phyloP scores from a whole-genome alignment of 2,329 filamentous ascomycete genomes.

The Pezicula carpinea region DNA sequence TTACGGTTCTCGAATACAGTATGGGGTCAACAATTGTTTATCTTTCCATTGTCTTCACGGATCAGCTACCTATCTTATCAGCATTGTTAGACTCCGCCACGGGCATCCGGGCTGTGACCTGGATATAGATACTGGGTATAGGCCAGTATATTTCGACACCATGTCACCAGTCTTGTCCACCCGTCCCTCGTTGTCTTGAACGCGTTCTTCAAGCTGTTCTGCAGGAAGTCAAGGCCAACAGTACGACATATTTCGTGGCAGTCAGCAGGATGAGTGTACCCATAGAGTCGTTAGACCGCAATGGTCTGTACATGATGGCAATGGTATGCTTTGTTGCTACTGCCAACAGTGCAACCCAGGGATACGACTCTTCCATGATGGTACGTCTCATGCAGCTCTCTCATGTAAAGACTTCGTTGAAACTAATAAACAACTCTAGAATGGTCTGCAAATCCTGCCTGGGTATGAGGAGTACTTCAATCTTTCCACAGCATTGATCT shows the following conservation, averaged over 20 bases:
- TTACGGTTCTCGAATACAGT: too few species aligned
- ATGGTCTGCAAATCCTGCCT: constrained; percentile 5
- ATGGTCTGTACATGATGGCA: not conserved
- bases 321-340: constrained; percentile 3
- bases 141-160: not conserved
- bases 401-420: not conserved
- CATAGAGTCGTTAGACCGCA: not conserved
- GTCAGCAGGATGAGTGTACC: not conserved
- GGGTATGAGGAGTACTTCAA: constrained; percentile 4
- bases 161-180: too few species aligned
- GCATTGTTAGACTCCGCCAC: not conserved
- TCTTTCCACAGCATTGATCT: not conserved
- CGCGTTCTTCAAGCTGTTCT: too few species aligned
- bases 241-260: too few species aligned
- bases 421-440: not conserved
- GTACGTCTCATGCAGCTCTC: not conserved
- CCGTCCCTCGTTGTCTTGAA: too few species aligned
- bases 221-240: too few species aligned
- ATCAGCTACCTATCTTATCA: too few species aligned
- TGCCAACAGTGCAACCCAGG: constrained; percentile 1
- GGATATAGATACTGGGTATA: not conserved
- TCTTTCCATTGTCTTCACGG: too few species aligned
- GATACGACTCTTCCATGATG: constrained; percentile 1
- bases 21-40: too few species aligned
- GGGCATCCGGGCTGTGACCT: not conserved